phyloP scores from a whole-genome alignment of 345 rosid species.

The Eucalyptus globulus region DNA sequence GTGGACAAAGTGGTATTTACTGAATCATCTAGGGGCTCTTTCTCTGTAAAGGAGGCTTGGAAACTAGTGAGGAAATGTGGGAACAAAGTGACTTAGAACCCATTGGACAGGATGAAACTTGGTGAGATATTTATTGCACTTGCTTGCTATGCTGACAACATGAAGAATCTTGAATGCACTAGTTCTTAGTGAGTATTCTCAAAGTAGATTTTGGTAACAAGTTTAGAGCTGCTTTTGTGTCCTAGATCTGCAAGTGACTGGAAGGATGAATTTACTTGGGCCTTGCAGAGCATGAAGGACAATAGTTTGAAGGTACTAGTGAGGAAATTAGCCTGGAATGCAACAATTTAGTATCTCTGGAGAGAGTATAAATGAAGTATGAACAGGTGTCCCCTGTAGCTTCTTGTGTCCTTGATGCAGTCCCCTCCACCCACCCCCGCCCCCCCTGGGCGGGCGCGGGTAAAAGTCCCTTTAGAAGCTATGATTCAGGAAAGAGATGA shows the following conservation, averaged over 20 bases:
- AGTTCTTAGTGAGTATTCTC: not conserved
- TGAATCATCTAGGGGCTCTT: not conserved
- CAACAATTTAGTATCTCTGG: not conserved
- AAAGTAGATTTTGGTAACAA: not conserved
- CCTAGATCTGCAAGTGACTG: not conserved
- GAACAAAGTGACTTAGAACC: not conserved
- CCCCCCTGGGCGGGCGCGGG: no score
- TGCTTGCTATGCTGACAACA: no score
- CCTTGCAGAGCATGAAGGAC: no score
- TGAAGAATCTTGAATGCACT: not conserved
- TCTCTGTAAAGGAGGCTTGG: not conserved
- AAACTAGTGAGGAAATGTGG: not conserved
- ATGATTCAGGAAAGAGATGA: not conserved
- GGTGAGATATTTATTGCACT: no score
- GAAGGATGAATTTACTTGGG: not conserved
- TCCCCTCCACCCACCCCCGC: fast-evolving
- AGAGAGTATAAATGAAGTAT: not conserved
- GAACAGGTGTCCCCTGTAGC: not conserved
- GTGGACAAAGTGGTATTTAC: not conserved
- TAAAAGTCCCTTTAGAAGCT: not conserved
- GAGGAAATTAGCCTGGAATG: not conserved
- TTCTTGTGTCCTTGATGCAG: not conserved
- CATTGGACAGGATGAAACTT: not conserved
- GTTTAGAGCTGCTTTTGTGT: not conserved
- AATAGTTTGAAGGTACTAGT: no score